Evolutionary conservation across 139 green algal genomes (phyloP).

Genomic region (Tetradesmus lagerheimii): DNA sequence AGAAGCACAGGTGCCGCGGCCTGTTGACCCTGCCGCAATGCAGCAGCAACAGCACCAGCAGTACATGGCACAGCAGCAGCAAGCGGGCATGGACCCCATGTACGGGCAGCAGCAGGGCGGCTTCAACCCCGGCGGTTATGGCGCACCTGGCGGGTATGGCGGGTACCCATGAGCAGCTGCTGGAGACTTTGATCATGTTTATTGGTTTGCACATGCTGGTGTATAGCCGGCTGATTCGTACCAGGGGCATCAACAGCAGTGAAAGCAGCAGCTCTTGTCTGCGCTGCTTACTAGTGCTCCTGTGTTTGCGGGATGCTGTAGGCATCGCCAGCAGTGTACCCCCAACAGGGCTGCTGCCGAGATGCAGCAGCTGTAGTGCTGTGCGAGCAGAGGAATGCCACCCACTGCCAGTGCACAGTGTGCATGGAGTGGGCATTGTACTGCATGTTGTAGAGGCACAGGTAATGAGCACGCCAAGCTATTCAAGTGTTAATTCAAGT

Average conservation of each 20-base stretch:
- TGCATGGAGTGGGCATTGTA: too few species aligned
- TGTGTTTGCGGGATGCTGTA: background rate
- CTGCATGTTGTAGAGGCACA: too few species aligned
- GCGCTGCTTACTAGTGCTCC: background rate
- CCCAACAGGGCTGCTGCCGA: too few species aligned
- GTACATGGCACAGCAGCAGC: background rate
- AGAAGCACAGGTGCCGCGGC: background rate
- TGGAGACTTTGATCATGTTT: background rate
- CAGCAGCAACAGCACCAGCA: background rate
- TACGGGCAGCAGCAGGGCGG: conserved; percentile 11
- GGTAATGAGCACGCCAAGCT: too few species aligned
- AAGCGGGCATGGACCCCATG: background rate
- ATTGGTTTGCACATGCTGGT: background rate
- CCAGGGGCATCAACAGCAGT: too few species aligned
- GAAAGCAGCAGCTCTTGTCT: background rate
- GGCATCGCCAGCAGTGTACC: too few species aligned
- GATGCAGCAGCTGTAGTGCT: too few species aligned
- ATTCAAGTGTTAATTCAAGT: too few species aligned
- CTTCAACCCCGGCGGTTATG: conserved; percentile 4
- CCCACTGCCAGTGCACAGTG: too few species aligned
- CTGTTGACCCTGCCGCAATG: background rate
- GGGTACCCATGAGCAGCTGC: background rate
- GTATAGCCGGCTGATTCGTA: background rate
- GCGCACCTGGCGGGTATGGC: background rate
- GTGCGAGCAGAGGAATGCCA: too few species aligned